These are phyloP conservation scores for Talaromyces stipitatus DNA, from an alignment of 495 filamentous ascomycete species.

Conservation along the genomic window DNA sequence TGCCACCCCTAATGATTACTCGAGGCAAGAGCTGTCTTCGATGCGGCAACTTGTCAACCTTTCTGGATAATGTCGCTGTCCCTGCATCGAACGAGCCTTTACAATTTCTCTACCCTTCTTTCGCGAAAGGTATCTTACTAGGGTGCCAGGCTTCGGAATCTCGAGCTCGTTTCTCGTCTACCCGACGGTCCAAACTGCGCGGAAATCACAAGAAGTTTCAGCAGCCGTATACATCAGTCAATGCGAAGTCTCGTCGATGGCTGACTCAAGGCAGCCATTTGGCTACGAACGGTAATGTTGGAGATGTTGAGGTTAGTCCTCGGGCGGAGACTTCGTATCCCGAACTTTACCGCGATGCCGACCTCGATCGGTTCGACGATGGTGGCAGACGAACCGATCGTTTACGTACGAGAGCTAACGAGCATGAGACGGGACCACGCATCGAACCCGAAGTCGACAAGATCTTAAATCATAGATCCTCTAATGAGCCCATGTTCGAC, in stretches of 20 bases:
- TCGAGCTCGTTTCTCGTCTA: slow-evolving; percentile 12
- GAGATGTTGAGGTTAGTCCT: background rate
- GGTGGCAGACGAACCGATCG: background rate
- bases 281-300: background rate
- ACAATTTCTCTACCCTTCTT: slow-evolving; percentile 41
- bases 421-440: background rate
- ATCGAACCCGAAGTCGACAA: background rate
- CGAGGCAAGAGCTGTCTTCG: slow-evolving; percentile 33
- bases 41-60: slow-evolving; percentile 28
- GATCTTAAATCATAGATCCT: background rate
- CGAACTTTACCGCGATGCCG: background rate
- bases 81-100: slow-evolving; percentile 31
- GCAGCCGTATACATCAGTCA: background rate
- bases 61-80: slow-evolving; percentile 30
- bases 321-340: background rate
- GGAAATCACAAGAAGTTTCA: background rate
- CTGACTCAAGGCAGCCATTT: background rate
- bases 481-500: background rate
- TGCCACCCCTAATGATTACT: slow-evolving; percentile 27
- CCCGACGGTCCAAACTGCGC: background rate
- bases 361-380: background rate
- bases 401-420: background rate
- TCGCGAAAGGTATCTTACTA: background rate
- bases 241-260: background rate
- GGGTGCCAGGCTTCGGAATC: background rate